Conservation (phyloP, 192 early-diverging fungal species). For the Backusella circina region DNA sequence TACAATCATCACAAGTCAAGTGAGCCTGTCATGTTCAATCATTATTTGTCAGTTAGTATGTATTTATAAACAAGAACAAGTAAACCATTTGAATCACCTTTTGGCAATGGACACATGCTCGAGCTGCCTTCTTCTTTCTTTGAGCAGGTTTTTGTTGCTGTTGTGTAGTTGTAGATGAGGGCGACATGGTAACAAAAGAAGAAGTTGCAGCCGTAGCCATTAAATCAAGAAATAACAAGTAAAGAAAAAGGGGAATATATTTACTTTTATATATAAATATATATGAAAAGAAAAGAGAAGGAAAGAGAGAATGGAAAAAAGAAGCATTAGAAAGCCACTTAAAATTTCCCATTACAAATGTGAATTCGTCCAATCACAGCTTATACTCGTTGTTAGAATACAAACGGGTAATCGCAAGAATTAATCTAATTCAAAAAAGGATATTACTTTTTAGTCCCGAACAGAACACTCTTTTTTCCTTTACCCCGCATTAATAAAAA, state of each 20-base stretch:
- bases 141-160: constrained; percentile 1
- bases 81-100: constrained; percentile 7
- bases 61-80: neutral
- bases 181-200: neutral
- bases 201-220: constrained; percentile 2
- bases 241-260: neutral
- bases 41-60: neutral
- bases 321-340: neutral
- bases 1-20: constrained; percentile 72
- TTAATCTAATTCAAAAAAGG: neutral
- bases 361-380: neutral
- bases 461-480: neutral
- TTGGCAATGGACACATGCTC: constrained; percentile 67
- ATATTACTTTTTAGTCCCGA: neutral
- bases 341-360: constrained; percentile 4
- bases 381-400: neutral
- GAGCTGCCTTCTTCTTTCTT: constrained; percentile 34
- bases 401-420: neutral
- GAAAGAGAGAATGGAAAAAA: neutral
- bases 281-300: neutral
- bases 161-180: neutral
- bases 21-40: constrained; percentile 43
- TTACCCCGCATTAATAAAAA: neutral
- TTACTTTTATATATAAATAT: neutral
- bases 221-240: neutral